Percentiles rank a stretch among this genome's conserved stretches.
phyloP scores from a whole-genome alignment of 495 filamentous ascomycete species.

The Trichocladium uniseriatum region DNA sequence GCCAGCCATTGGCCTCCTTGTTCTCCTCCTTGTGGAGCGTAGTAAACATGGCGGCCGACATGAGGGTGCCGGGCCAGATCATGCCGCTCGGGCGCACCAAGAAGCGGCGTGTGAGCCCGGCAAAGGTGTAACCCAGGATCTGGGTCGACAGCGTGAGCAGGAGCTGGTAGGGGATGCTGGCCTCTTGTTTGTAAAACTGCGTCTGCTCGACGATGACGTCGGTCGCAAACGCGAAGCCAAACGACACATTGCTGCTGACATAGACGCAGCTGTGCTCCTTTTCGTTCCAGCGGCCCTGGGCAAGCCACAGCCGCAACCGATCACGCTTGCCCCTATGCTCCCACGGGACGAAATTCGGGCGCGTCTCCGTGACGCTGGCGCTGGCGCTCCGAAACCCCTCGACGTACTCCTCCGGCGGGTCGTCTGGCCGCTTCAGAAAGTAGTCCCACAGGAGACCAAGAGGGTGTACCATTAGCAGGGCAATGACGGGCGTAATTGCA shows the following conservation, averaged over 20 bases:
- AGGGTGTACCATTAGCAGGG: slow-evolving; percentile 70
- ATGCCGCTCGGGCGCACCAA: slow-evolving; percentile 79
- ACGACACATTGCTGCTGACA: slow-evolving; percentile 84
- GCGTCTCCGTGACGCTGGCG: neutral
- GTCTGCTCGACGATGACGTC: slow-evolving; percentile 83
- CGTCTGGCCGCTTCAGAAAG: slow-evolving; percentile 50
- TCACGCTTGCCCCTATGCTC: slow-evolving; percentile 26
- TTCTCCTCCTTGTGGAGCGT: slow-evolving; percentile 81
- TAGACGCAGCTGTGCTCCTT: slow-evolving; percentile 84
- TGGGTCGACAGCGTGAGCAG: slow-evolving; percentile 76
- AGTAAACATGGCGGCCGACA: slow-evolving; percentile 78
- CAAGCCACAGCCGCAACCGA: slow-evolving; percentile 59
- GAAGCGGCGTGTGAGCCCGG: slow-evolving; percentile 65
- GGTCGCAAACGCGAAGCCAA: slow-evolving; percentile 78
- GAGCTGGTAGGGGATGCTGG: slow-evolving; percentile 63
- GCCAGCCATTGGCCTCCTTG: slow-evolving; percentile 73
- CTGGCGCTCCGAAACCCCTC: slow-evolving; percentile 38
- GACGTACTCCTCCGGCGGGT: slow-evolving; percentile 52
- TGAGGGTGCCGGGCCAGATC: slow-evolving; percentile 86
- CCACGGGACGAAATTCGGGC: slow-evolving; percentile 8
- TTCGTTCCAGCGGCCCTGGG: slow-evolving; percentile 73
- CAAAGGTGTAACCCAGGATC: slow-evolving; percentile 76
- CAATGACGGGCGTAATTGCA: slow-evolving; percentile 76
- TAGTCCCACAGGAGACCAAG: slow-evolving; percentile 71
- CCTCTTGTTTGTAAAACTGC: slow-evolving; percentile 75